These are phyloP conservation scores for Trichoderma sp. DNA, from an alignment of 2,329 filamentous ascomycete genomes.

Conservation along the genomic window DNA sequence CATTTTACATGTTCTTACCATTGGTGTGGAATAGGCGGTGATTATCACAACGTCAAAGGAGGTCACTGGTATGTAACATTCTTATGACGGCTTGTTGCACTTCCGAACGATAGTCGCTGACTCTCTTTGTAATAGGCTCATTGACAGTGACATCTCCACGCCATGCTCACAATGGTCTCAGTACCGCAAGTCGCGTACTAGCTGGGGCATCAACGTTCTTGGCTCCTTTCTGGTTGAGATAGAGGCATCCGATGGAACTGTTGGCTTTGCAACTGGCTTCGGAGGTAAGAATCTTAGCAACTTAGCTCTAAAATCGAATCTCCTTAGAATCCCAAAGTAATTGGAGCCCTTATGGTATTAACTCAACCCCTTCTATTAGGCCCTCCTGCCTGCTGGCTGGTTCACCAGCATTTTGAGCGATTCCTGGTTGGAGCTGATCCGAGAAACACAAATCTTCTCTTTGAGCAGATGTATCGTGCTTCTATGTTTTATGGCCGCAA, in stretches of 20 bases:
- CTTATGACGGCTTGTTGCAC: background rate
- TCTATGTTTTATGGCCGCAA: constrained; percentile 98
- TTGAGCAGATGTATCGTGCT: constrained; percentile 93
- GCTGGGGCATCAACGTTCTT: constrained; percentile 93
- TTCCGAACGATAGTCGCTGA: background rate
- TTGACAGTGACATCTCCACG: constrained; percentile 88
- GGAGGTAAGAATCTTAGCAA: constrained; percentile 55
- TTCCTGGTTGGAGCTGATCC: constrained; percentile 89
- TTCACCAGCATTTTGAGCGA: constrained; percentile 88
- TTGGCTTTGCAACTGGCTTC: constrained; percentile 91
- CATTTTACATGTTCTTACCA: background rate
- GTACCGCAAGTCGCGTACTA: constrained; percentile 83
- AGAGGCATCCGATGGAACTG: constrained; percentile 84
- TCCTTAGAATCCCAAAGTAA: background rate
- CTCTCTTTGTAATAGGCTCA: constrained; percentile 60
- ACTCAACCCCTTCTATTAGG: constrained; percentile 40
- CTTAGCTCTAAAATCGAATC: background rate
- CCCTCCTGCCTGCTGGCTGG: constrained; percentile 89
- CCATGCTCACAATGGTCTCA: constrained; percentile 70
- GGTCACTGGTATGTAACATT: constrained; percentile 58
- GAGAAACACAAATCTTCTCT: constrained; percentile 85
- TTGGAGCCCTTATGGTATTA: background rate
- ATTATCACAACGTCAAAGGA: constrained; percentile 78
- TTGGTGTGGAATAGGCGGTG: constrained; percentile 54
- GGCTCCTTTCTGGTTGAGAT: constrained; percentile 91